Percentiles rank a stretch among this genome's conserved stretches.
Evolutionary conservation across 2,329 filamentous ascomycete genomes (phyloP).

Genomic region (Didymella sp.): DNA sequence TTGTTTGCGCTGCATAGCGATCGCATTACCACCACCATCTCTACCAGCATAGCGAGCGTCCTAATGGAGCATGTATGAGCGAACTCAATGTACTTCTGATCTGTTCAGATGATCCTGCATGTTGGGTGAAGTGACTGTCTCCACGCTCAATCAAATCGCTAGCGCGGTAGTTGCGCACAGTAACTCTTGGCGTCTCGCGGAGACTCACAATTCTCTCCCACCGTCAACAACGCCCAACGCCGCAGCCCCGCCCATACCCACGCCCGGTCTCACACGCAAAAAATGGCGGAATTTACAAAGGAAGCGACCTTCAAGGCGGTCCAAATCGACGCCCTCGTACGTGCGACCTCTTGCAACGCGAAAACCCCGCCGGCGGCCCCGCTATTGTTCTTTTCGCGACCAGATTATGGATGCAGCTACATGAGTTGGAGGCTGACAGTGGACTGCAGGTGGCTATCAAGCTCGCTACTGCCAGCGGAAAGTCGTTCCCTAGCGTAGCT

Average conservation of each 20-base stretch:
- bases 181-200: conserved; percentile 17
- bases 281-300: conserved; percentile 48
- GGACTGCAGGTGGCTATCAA: conserved; percentile 86
- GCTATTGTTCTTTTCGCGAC: conserved; percentile 29
- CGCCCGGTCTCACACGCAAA: conserved; percentile 21
- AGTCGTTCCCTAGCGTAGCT: conserved; percentile 84
- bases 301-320: conserved; percentile 76
- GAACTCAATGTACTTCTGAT: not conserved
- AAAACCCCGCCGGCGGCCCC: conserved; percentile 43
- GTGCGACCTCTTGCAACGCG: conserved; percentile 48
- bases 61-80: not conserved
- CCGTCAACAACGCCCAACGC: conserved; percentile 31
- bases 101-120: too few species aligned
- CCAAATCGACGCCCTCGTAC: conserved; percentile 92
- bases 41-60: conserved; percentile 12
- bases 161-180: conserved; percentile 21
- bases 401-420: not conserved
- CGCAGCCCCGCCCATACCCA: conserved; percentile 25
- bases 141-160: conserved; percentile 15
- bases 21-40: conserved; percentile 11
- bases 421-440: conserved; percentile 27
- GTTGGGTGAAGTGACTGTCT: not conserved
- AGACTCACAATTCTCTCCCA: conserved; percentile 21
- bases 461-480: conserved; percentile 93
- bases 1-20: conserved; percentile 13